Base-by-base conservation (phyloP, 148 eudicot genomes). In the Persicaria tinctoria region DNA sequence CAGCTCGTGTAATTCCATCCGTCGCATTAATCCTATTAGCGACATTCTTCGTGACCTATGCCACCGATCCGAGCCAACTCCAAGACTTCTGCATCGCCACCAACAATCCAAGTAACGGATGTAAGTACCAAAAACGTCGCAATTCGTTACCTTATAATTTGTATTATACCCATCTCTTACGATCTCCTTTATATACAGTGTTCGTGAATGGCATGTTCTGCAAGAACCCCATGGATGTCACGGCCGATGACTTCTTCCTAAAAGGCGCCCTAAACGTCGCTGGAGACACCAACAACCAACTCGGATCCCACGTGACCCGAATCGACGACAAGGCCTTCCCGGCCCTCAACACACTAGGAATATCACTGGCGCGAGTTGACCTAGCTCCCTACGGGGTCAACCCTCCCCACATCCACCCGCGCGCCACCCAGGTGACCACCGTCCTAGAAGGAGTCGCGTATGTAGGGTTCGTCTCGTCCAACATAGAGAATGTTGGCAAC, bases 391-490 rank as follows among this genome's bases (percentile, higher is more conserved):
- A 70, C 32, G 73, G 73, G 4, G 14, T 46, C 13, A 70, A 70
- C 73, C 27, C 51, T 8, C 73, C 73, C 14, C 73, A 70, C 41
- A 9, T 50, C 41, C 73, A 70, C 38, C 78, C 64, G 11, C 73
- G 66, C 2, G 78, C 45, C 56, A 69, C 78, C 51, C 59, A 76
- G 17, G 50, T 76, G 17, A 46, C 44, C 23, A 77, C 80, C 5
- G 77, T 81, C 20, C 50, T 81, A 10, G 75, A 81, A 41, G 83
- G 83, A 0, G 53, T 73, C 18, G 68, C 74, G 1, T 55, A 47
- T 1, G 80, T 77, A 17, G 83, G 80, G 16, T 81, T 81, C 12
- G 54, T 70, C 0, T 6, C 27, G 13, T 70, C 73, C 38, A 70
- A 70, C 38, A 46, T 18, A 3, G 17, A 6, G 3, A 59, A 41